Evolutionary conservation across 1,139 yeast species (phyloP).

Genomic region (Pneumocystis oryctolagi): DNA sequence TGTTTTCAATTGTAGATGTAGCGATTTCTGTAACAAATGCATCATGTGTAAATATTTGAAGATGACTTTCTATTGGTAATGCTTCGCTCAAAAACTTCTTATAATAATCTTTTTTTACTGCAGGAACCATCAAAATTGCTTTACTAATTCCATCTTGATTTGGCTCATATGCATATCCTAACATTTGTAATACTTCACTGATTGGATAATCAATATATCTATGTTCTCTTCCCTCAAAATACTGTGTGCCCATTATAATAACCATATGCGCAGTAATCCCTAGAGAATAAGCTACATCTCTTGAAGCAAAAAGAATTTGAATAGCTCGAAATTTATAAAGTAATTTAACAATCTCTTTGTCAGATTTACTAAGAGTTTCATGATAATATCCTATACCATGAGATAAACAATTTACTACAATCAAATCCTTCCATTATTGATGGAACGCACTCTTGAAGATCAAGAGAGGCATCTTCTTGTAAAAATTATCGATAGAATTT

Average conservation of each 20-base stretch:
- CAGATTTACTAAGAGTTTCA: slow-evolving; percentile 43
- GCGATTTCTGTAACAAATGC: slow-evolving; percentile 57
- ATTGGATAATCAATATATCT: slow-evolving; percentile 55
- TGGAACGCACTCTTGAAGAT: slow-evolving; percentile 61
- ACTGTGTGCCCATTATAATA: slow-evolving; percentile 55
- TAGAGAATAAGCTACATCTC: slow-evolving; percentile 35
- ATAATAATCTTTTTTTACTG: slow-evolving; percentile 47
- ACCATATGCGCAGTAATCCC: slow-evolving; percentile 43
- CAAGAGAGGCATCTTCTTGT: slow-evolving; percentile 73
- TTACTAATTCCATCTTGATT: slow-evolving; percentile 25
- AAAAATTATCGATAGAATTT: slow-evolving; percentile 55
- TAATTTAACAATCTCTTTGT: slow-evolving; percentile 39
- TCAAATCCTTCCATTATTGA: slow-evolving; percentile 54
- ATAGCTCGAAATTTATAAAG: slow-evolving; percentile 39
- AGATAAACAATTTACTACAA: slow-evolving; percentile 36
- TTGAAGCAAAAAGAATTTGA: slow-evolving; percentile 41
- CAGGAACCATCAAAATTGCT: slow-evolving; percentile 44
- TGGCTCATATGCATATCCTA: slow-evolving; percentile 39
- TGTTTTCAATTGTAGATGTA: slow-evolving; percentile 44
- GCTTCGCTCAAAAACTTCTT: slow-evolving; percentile 58
- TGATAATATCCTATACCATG: slow-evolving; percentile 58
- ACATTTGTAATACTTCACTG: slow-evolving; percentile 38
- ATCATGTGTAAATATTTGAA: slow-evolving; percentile 47
- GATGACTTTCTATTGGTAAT: slow-evolving; percentile 68
- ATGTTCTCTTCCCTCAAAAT: slow-evolving; percentile 59